Percentiles rank a stretch among this genome's conserved stretches.
Evolutionary conservation across 2,329 filamentous ascomycete genomes (phyloP).

Genomic region (Exophiala xenobiotica): DNA sequence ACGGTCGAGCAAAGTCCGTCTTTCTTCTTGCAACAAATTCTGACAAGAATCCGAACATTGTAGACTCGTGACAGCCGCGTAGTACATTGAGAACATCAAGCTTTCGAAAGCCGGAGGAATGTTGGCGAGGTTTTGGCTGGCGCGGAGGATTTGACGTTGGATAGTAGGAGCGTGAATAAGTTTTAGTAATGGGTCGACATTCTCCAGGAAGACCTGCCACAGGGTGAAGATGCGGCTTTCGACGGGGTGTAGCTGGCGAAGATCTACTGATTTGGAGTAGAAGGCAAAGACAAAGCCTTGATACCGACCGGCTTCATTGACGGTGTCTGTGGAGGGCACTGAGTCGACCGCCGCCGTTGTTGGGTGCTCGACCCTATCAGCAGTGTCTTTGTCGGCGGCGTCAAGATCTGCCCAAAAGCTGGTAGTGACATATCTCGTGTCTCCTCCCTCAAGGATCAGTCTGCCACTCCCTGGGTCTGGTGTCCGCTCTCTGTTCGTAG

Average conservation of each 20-base stretch:
- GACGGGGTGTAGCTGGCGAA: slow-evolving; percentile 24
- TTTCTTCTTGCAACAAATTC: slow-evolving; percentile 51
- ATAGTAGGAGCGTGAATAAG: slow-evolving; percentile 57
- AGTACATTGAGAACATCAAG: slow-evolving; percentile 61
- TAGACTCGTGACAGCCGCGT: slow-evolving; percentile 54
- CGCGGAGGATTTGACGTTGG: slow-evolving; percentile 50
- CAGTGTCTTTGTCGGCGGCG: slow-evolving; percentile 43
- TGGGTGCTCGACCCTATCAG: not conserved
- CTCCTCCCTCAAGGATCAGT: slow-evolving; percentile 58
- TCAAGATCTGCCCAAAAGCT: slow-evolving; percentile 60
- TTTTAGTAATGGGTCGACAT: slow-evolving; percentile 63
- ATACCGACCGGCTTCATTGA: too few relatives aligned
- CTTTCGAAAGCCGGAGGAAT: slow-evolving; percentile 48
- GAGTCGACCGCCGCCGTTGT: not conserved
- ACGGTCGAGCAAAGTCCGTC: slow-evolving; percentile 47
- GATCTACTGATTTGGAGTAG: not conserved
- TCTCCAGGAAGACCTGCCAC: slow-evolving; percentile 71
- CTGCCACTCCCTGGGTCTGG: slow-evolving; percentile 40
- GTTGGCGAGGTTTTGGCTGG: slow-evolving; percentile 51
- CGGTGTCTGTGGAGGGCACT: too few relatives aligned
- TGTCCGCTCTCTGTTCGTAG: not conserved
- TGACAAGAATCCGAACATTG: slow-evolving; percentile 42
- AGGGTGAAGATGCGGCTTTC: slow-evolving; percentile 57
- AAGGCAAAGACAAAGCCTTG: not conserved
- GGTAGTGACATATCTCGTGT: slow-evolving; percentile 60